Percentiles rank a stretch among this genome's conserved stretches.
Evolutionary conservation across 208 protist genomes (phyloP).

Genomic region (Trypanosoma cruzi): DNA sequence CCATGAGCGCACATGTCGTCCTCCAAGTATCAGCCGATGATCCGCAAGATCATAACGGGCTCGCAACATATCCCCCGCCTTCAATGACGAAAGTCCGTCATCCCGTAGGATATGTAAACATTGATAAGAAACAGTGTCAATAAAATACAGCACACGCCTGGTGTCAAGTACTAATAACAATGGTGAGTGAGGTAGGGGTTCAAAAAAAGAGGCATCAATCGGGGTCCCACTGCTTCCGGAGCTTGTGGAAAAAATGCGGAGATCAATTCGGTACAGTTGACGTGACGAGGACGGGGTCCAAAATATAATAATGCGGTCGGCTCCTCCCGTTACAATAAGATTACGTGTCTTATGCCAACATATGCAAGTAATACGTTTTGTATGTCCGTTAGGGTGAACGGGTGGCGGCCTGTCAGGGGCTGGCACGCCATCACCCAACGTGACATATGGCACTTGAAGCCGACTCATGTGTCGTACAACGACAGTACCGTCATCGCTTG

Average conservation of each 20-base stretch:
- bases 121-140: slow-evolving; percentile 58
- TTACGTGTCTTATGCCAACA: slow-evolving; percentile 44
- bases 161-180: slow-evolving; percentile 77
- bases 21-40: slow-evolving; percentile 74
- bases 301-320: slow-evolving; percentile 73
- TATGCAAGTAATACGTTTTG: slow-evolving; percentile 66
- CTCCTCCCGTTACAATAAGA: slow-evolving; percentile 70
- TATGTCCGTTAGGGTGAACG: slow-evolving; percentile 37
- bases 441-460: slow-evolving; percentile 59
- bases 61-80: slow-evolving; percentile 56
- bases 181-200: slow-evolving; percentile 34
- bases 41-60: slow-evolving; percentile 70
- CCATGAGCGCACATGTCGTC: slow-evolving; percentile 69
- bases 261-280: slow-evolving; percentile 53
- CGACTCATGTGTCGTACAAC: slow-evolving; percentile 58
- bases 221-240: slow-evolving; percentile 60
- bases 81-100: slow-evolving; percentile 41
- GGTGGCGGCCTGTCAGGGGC: not conserved
- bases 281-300: slow-evolving; percentile 60
- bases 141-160: slow-evolving; percentile 68
- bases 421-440: slow-evolving; percentile 43
- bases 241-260: slow-evolving; percentile 43
- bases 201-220: slow-evolving; percentile 76
- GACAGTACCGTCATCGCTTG: slow-evolving; percentile 74
- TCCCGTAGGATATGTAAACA: slow-evolving; percentile 51